Evolutionary conservation across 2,329 filamentous ascomycete genomes (phyloP).

Genomic region (Scedosporium dehoogii): DNA sequence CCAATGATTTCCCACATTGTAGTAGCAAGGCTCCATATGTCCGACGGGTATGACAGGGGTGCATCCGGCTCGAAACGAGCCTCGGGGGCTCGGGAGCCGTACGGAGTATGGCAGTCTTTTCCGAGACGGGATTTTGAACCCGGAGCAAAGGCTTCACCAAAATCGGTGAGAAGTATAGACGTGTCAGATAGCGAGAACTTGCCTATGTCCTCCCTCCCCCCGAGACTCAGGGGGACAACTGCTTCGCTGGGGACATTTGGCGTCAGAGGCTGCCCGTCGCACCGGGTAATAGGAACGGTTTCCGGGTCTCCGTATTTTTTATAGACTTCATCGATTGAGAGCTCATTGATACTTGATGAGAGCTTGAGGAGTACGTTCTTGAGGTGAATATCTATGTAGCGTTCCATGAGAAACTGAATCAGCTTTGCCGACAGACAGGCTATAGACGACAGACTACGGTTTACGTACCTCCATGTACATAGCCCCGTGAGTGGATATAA

Average conservation of each 20-base stretch:
- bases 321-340: constrained; percentile 21
- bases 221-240: constrained; percentile 13
- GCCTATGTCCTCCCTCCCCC: constrained; percentile 15
- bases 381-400: constrained; percentile 16
- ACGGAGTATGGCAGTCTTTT: constrained; percentile 12
- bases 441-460: too few relatives aligned
- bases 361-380: constrained; percentile 13
- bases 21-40: constrained; percentile 14
- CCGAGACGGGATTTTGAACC: constrained; percentile 13
- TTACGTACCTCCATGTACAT: constrained; percentile 15
- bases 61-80: constrained; percentile 5
- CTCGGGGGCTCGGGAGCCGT: constrained; percentile 9
- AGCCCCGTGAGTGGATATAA: constrained; percentile 16
- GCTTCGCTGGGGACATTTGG: constrained; percentile 17
- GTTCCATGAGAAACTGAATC: neutral
- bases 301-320: constrained; percentile 19
- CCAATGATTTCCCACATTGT: constrained; percentile 15
- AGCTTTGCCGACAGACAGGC: neutral
- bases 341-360: constrained; percentile 11
- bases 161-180: constrained; percentile 21
- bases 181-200: constrained; percentile 19
- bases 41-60: constrained; percentile 9
- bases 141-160: constrained; percentile 21
- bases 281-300: constrained; percentile 15
- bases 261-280: constrained; percentile 15